phyloP scores from a whole-genome alignment of 148 eudicot species.

The Cornus kousa region DNA sequence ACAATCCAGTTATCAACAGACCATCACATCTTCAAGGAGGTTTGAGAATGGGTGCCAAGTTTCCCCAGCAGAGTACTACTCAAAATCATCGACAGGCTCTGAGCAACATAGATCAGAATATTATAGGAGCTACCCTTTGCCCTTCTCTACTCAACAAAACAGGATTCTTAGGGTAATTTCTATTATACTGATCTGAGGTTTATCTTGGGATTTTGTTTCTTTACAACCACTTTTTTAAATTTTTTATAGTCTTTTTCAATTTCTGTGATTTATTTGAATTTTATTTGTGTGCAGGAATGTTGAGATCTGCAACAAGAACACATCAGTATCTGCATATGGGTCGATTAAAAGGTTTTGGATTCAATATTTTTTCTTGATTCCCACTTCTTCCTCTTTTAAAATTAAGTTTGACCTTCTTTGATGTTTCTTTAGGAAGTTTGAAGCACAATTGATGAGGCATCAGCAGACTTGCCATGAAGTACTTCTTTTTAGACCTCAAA shows the following conservation, averaged over 20 bases:
- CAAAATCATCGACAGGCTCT: slow-evolving; percentile 24
- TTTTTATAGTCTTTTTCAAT: too few relatives aligned
- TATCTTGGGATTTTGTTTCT: background rate
- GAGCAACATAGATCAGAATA: slow-evolving; percentile 54
- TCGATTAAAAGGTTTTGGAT: slow-evolving; percentile 46
- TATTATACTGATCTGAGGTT: background rate
- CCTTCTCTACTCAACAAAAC: slow-evolving; percentile 44
- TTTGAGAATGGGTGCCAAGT: too few relatives aligned
- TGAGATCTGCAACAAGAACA: slow-evolving; percentile 30
- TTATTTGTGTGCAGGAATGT: slow-evolving; percentile 19
- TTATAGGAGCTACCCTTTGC: slow-evolving; percentile 40
- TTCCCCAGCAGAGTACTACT: too few relatives aligned
- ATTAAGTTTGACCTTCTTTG: background rate
- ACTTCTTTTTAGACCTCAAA: background rate
- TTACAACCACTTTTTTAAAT: background rate
- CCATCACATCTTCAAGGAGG: too few relatives aligned
- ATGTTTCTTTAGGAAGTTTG: slow-evolving; percentile 31
- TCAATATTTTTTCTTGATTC: background rate
- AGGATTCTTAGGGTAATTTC: slow-evolving; percentile 33
- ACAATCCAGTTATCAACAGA: too few relatives aligned
- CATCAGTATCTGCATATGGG: slow-evolving; percentile 28
- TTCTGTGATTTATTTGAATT: background rate
- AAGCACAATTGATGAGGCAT: slow-evolving; percentile 34
- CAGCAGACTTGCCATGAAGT: slow-evolving; percentile 8
- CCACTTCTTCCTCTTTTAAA: background rate